Evolutionary conservation across 345 rosid species (phyloP).

Genomic region (Aquilaria yunnanensis): DNA sequence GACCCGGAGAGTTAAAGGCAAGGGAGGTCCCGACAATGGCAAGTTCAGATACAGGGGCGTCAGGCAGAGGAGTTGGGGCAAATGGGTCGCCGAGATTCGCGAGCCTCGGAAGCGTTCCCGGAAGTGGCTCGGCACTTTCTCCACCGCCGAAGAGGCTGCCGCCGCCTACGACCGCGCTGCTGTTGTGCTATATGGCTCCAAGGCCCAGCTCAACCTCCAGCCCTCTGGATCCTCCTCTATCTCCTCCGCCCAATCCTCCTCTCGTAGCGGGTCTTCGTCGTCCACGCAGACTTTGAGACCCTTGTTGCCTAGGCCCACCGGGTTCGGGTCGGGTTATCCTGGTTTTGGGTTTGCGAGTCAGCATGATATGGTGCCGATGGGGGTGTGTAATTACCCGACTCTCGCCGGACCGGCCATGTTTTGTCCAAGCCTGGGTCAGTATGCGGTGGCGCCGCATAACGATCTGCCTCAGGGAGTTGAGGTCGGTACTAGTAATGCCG

Average conservation of each 20-base stretch:
- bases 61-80: constrained; percentile 69
- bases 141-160: constrained; percentile 42
- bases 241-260: constrained; percentile 8
- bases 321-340: too few relatives aligned
- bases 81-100: constrained; percentile 80
- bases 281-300: too few relatives aligned
- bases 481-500: too few relatives aligned
- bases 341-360: too few relatives aligned
- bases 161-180: constrained; percentile 44
- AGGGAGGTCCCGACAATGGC: constrained; percentile 64
- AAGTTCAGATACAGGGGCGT: constrained; percentile 68
- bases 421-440: too few relatives aligned
- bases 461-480: too few relatives aligned
- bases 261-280: neutral
- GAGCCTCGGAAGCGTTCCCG: constrained; percentile 41
- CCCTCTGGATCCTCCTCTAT: constrained; percentile 6
- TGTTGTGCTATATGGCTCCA: constrained; percentile 33
- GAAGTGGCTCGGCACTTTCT: constrained; percentile 44
- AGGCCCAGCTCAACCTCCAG: constrained; percentile 37
- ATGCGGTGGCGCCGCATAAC: too few relatives aligned
- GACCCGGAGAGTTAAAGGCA: constrained; percentile 42
- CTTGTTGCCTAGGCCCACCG: too few relatives aligned
- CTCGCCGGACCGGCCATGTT: too few relatives aligned
- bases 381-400: too few relatives aligned
- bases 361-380: too few relatives aligned